A percentile compares a stretch with the other conserved stretches of the same genome.
Conservation (phyloP, 495 filamentous ascomycete species). For the Elaphomyces granulatus region DNA sequence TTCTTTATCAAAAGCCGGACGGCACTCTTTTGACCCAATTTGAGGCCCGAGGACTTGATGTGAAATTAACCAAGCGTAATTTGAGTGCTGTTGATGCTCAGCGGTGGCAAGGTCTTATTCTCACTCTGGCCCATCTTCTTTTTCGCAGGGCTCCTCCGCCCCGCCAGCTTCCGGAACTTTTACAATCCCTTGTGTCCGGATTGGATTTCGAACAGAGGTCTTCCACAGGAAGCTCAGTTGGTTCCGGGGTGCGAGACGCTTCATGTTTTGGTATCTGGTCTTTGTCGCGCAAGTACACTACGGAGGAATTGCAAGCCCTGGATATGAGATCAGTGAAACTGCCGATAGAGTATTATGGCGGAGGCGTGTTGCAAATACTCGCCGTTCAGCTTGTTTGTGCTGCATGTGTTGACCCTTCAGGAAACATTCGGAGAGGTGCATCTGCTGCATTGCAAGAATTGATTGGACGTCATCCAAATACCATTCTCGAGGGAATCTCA, state of each 20-base stretch:
- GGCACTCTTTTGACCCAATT: slow-evolving; percentile 24
- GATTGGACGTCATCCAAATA: slow-evolving; percentile 82
- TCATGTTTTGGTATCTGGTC: slow-evolving; percentile 95
- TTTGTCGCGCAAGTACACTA: slow-evolving; percentile 73
- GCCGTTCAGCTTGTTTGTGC: slow-evolving; percentile 66
- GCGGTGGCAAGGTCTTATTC: slow-evolving; percentile 81
- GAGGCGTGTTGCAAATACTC: slow-evolving; percentile 52
- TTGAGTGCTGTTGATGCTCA: slow-evolving; percentile 60
- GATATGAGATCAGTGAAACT: slow-evolving; percentile 24
- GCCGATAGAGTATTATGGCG: slow-evolving; percentile 13
- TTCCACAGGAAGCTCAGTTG: slow-evolving; percentile 65
- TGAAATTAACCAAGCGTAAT: slow-evolving; percentile 35
- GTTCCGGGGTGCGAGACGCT: slow-evolving; percentile 89
- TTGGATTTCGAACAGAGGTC: slow-evolving; percentile 77
- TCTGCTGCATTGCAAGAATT: slow-evolving; percentile 92
- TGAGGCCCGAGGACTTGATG: slow-evolving; percentile 20
- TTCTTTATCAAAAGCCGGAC: slow-evolving; percentile 44
- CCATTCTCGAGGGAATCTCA: slow-evolving; percentile 60
- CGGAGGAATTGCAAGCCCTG: slow-evolving; percentile 55
- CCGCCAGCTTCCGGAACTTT: slow-evolving; percentile 49
- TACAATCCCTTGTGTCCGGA: slow-evolving; percentile 55
- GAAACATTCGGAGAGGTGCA: slow-evolving; percentile 82
- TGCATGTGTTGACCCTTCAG: slow-evolving; percentile 75
- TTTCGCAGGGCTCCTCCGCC: slow-evolving; percentile 62
- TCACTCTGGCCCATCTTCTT: slow-evolving; percentile 73